Evolutionary conservation across 495 filamentous ascomycete genomes (phyloP), one percentile per base, ranked within the genome.

Genomic region (Cryomyces antarcticus): DNA sequence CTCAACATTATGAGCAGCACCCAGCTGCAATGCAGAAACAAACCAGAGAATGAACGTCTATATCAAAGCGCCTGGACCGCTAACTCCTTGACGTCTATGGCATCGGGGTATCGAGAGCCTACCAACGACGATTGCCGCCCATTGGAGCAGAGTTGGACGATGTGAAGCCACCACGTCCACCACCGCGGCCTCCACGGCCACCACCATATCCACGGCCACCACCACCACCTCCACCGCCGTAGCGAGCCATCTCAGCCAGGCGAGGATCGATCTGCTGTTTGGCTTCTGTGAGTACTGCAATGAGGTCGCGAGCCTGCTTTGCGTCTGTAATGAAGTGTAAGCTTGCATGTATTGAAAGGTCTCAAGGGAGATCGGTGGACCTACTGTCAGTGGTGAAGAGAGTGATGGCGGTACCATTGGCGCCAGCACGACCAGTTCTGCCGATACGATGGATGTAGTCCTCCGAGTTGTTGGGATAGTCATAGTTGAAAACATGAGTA

Each of bases 401-500:
- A 2, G 62, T 66, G 46, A 66, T 66, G 49, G 62, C 62, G 30
- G 62, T 66, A 46, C 62, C 62, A 17, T 56, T 61, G 46, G 59
- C 59, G 49, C 62, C 62, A 44, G 62, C 62, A 58, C 62, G 62
- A 51, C 60, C 62, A 49, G 62, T 66, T 45, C 62, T 54, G 13
- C 62, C 62, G 48, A 66, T 66, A 45, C 62, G 62, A 45, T 66
- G 62, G 52, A 66, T 58, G 43, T 66, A 66, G 48, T 66, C 62
- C 52, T 66, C 62, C 64, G 89, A 96, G 70, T 97, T 97, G 72
- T 96, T 95, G 60, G 89, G 89, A 62, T 94, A 94, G 65, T 97
- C 89, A 81, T 95, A 96, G 78, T 97, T 97, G 67, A 97, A 72
- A 68, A 97, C 89, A 69, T 97, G 89, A 64, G 88, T 95, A 66